Percentiles rank a stretch among this genome's conserved stretches.
Conservation (phyloP, 192 early-diverging fungal genomes). For the Lunasporangiospora selenospora region DNA sequence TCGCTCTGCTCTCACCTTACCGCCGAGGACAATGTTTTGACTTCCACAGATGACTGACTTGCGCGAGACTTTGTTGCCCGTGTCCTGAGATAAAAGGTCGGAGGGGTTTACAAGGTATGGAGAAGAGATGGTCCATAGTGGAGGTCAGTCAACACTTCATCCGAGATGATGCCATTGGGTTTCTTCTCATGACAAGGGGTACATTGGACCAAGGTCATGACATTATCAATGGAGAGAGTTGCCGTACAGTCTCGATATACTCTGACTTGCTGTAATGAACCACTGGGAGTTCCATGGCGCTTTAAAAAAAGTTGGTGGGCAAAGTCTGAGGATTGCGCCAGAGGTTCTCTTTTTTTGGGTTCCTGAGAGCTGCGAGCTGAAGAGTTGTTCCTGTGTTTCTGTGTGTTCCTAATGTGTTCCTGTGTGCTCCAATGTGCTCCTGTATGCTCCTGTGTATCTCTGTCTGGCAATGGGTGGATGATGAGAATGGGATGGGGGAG, state of each 20-base stretch:
- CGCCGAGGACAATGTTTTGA: conserved; percentile 96
- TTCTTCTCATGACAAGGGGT: not conserved
- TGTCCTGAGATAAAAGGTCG: conserved; percentile 72
- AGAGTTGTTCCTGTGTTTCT: not conserved
- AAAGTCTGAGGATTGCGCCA: too few relatives aligned
- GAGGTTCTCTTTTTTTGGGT: too few relatives aligned
- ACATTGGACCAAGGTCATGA: not conserved
- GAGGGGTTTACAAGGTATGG: too few relatives aligned
- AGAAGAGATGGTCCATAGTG: too few relatives aligned
- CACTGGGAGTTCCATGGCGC: conserved; percentile 73
- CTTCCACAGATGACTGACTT: conserved; percentile 93
- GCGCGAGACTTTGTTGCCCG: conserved; percentile 95
- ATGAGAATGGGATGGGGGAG: not conserved
- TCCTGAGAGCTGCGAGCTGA: too few relatives aligned
- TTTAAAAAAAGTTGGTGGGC: too few relatives aligned
- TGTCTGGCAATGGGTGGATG: not conserved
- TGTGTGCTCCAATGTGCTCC: too few relatives aligned
- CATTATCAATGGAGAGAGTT: not conserved
- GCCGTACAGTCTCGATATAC: conserved; percentile 93
- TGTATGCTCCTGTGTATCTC: too few relatives aligned
- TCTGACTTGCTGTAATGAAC: conserved; percentile 81
- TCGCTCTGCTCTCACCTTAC: conserved; percentile 88
- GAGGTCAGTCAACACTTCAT: too few relatives aligned
- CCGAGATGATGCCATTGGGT: too few relatives aligned
- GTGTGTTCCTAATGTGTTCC: not conserved